Evolutionary conservation across 1,284 basidiomycete species (phyloP), one percentile per base, ranked within the genome.

Genomic region (Lentinula novae-zelandiae): DNA sequence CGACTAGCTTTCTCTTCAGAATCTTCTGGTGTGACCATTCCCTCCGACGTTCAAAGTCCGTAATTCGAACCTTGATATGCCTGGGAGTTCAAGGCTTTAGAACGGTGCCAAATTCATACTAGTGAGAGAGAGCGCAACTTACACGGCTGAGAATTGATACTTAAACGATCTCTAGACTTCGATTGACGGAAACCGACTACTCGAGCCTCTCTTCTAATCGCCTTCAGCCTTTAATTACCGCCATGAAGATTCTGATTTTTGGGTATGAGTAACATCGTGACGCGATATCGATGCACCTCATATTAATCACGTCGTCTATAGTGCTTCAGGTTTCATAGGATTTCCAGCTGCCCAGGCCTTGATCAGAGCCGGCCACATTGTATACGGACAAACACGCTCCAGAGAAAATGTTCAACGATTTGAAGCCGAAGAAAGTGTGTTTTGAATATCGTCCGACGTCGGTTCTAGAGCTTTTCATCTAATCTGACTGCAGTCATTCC

Each of bases 321-420:
- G 77, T 34, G 76, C 77, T 34, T 73, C 74, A 39, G 82, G 82
- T 40, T 81, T 80, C 69, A 78, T 84, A 60, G 82, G 81, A 6
- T 68, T 76, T 8, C 78, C 80, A 5, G 73, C 74, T 22, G 76
- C 80, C 1, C 76, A 80, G 56, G 82, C 82, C 0, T 73, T 82
- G 52, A 71, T 75, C 4, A 77, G 82, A n/a, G 78, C 76, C 0
- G 83, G 83, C 0, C 81, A 85, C 63, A 73, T 76, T 31, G 82
- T 84, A 3, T 82, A 80, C 60, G 82, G 82, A 22, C 70, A 75
- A 12, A 81, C 80, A 0, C 77, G 83, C 39, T 76, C 74, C 4
- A 71, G 73, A 6, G 67, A 64, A 5, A 78, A 77, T 58, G 75
- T 73, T 0, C 75, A 76, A 53, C 62, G 67, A 48, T 72, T 84